Percentiles rank a stretch among this genome's conserved stretches.
Evolutionary conservation across 805 yeast genomes (phyloP).

Genomic region (Pichia sporocuriosa): DNA sequence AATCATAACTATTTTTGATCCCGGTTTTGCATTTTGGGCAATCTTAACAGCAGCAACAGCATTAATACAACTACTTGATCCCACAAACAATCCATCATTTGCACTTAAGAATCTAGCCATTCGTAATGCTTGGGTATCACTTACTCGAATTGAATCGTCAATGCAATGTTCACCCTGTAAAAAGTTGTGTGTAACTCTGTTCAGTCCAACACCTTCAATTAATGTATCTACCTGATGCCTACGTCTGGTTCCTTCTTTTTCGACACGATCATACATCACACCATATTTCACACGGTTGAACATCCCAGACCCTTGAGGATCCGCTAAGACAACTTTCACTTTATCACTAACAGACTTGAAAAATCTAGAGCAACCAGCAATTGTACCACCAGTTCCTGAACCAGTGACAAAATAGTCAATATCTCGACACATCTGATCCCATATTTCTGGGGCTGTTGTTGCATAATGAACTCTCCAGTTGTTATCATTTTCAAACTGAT

Average conservation of each 20-base stretch:
- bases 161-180: slow-evolving; percentile 59
- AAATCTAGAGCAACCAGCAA: slow-evolving; percentile 80
- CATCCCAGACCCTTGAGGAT: slow-evolving; percentile 94
- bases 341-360: slow-evolving; percentile 45
- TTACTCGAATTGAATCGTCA: slow-evolving; percentile 74
- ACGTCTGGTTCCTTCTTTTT: slow-evolving; percentile 87
- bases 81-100: slow-evolving; percentile 85
- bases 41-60: slow-evolving; percentile 79
- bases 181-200: slow-evolving; percentile 79
- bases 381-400: slow-evolving; percentile 96
- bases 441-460: slow-evolving; percentile 93
- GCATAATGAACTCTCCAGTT: slow-evolving; percentile 82
- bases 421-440: slow-evolving; percentile 54
- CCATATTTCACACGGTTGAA: slow-evolving; percentile 80
- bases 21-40: slow-evolving; percentile 45
- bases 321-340: slow-evolving; percentile 65
- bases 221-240: slow-evolving; percentile 95
- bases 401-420: slow-evolving; percentile 82
- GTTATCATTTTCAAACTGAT: slow-evolving; percentile 89
- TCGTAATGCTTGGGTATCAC: slow-evolving; percentile 71
- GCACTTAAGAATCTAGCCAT: slow-evolving; percentile 84
- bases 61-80: slow-evolving; percentile 89
- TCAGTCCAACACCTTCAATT: slow-evolving; percentile 90
- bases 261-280: slow-evolving; percentile 87
- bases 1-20: slow-evolving; percentile 69